These are phyloP conservation scores for Pseudocercospora pini-densiflorae DNA, from an alignment of 2,329 filamentous ascomycete species.

Conservation along the genomic window DNA sequence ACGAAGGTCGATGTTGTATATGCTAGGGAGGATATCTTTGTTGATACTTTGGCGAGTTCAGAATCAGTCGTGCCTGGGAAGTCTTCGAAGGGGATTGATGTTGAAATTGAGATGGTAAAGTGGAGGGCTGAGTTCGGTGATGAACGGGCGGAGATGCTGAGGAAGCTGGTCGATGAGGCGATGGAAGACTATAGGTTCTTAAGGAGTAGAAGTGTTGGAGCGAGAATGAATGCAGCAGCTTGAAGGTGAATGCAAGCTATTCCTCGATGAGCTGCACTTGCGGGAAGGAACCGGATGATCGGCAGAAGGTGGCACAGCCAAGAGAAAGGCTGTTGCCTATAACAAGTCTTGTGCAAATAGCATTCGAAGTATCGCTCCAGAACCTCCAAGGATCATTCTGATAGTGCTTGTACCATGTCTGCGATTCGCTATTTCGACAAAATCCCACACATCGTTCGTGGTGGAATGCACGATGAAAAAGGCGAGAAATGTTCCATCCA, in stretches of 20 bases:
- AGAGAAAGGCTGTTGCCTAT: conserved; percentile 2
- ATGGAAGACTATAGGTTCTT: neutral
- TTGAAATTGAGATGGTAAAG: neutral
- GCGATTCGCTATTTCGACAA: conserved; percentile 11
- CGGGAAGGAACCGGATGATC: neutral
- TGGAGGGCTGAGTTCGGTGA: neutral
- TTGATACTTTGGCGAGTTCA: conserved; percentile 3
- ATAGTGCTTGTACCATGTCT: conserved; percentile 12
- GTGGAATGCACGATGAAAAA: conserved; percentile 17
- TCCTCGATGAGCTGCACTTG: neutral
- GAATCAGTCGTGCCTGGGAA: conserved; percentile 1
- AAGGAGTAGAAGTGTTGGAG: neutral
- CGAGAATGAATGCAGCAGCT: neutral
- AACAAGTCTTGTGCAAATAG: neutral
- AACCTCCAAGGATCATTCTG: neutral
- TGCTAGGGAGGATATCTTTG: conserved; percentile 1
- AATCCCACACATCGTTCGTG: conserved; percentile 18
- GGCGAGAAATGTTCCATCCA: conserved; percentile 14
- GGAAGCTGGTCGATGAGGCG: neutral
- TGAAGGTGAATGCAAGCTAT: neutral
- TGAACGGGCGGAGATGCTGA: neutral
- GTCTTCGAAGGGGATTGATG: neutral
- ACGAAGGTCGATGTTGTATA: neutral
- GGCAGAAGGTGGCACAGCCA: neutral
- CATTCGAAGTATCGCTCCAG: neutral